These are phyloP conservation scores for Coleophoma cylindrospora DNA, from an alignment of 2,329 filamentous ascomycete species.

Conservation along the genomic window DNA sequence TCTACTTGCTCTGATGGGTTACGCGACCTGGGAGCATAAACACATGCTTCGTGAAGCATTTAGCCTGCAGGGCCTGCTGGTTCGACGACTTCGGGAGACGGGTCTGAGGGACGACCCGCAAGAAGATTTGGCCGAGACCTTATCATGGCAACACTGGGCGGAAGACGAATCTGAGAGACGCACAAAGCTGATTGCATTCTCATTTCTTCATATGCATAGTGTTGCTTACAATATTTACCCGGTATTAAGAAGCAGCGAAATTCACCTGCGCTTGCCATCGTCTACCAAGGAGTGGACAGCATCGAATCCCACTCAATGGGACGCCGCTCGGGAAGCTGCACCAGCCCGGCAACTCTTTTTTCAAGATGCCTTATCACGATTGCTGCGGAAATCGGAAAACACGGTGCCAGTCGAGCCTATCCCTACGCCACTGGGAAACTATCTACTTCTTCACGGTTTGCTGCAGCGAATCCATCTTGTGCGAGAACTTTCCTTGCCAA, in stretches of 20 bases:
- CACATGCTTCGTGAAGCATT: constrained; percentile 55
- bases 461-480: constrained; percentile 68
- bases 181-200: constrained; percentile 56
- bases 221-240: constrained; percentile 57
- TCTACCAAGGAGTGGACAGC: constrained; percentile 53
- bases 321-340: constrained; percentile 39
- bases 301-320: constrained; percentile 55
- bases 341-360: constrained; percentile 46
- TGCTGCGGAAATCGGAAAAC: constrained; percentile 30
- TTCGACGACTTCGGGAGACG: constrained; percentile 53
- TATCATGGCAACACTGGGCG: constrained; percentile 52
- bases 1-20: too few species aligned
- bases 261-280: constrained; percentile 49
- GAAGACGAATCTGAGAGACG: constrained; percentile 49
- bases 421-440: constrained; percentile 57
- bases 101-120: constrained; percentile 37
- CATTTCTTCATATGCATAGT: constrained; percentile 58
- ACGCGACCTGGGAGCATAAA: constrained; percentile 17
- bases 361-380: constrained; percentile 49
- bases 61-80: constrained; percentile 51
- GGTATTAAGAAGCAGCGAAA: constrained; percentile 49
- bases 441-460: constrained; percentile 66
- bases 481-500: constrained; percentile 20
- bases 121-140: not conserved
- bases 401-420: constrained; percentile 26